Percentiles rank a stretch among this genome's conserved stretches.
These are phyloP conservation scores for Pythium aquatile DNA, from an alignment of 352 stramenopile species.

Conservation along the genomic window DNA sequence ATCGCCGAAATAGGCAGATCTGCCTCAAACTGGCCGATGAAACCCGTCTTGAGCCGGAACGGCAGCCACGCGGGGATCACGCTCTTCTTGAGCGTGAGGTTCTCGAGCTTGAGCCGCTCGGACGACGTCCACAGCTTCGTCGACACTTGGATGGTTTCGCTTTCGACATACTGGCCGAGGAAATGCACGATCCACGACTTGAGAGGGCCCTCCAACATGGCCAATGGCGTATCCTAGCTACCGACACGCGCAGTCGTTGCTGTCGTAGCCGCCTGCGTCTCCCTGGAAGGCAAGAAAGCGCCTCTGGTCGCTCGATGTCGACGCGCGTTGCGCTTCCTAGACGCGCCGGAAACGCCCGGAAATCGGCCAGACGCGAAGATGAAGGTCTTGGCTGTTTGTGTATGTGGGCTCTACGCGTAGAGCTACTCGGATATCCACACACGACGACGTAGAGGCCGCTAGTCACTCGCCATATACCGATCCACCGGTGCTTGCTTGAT, in stretches of 20 bases:
- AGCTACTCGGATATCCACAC: background rate
- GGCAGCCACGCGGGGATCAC: slow-evolving; percentile 80
- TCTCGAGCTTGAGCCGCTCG: slow-evolving; percentile 86
- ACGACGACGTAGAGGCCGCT: background rate
- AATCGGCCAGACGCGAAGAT: background rate
- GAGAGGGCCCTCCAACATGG: slow-evolving; percentile 85
- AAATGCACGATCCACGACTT: slow-evolving; percentile 88
- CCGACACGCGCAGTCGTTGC: background rate
- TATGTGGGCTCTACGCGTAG: background rate
- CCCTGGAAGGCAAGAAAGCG: background rate
- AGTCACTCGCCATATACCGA: slow-evolving; percentile 3
- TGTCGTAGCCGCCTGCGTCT: background rate
- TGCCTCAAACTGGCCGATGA: slow-evolving; percentile 84
- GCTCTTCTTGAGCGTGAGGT: slow-evolving; percentile 80
- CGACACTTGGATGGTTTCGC: slow-evolving; percentile 80
- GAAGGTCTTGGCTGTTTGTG: background rate
- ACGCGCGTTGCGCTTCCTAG: background rate
- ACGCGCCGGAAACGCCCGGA: background rate
- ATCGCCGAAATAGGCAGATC: slow-evolving; percentile 86
- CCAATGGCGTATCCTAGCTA: background rate
- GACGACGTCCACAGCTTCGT: slow-evolving; percentile 87
- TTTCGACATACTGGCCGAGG: slow-evolving; percentile 87
- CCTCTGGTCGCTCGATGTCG: background rate
- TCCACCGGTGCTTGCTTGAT: slow-evolving; percentile 1
- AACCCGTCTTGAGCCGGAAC: slow-evolving; percentile 84